Evolutionary conservation across 768 basidiomycete genomes (phyloP).

Genomic region (Amanita thiersii): DNA sequence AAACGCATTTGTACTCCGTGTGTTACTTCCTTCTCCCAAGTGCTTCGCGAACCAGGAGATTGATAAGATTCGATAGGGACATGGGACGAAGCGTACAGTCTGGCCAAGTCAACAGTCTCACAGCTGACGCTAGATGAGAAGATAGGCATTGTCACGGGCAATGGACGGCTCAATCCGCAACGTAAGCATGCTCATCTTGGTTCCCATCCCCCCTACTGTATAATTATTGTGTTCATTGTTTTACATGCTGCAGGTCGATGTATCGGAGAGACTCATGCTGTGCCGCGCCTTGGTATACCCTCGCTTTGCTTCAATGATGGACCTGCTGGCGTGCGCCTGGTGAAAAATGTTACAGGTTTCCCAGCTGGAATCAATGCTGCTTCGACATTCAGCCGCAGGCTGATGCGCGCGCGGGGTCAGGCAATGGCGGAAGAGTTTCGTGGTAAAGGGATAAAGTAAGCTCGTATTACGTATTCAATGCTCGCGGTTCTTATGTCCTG

Average conservation of each 20-base stretch:
- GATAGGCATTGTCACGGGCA: slow-evolving; percentile 26
- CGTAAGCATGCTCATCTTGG: slow-evolving; percentile 9
- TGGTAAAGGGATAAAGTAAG: slow-evolving; percentile 41
- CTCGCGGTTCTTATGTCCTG: neutral
- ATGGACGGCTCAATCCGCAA: slow-evolving; percentile 21
- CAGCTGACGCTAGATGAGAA: slow-evolving; percentile 27
- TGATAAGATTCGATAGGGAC: slow-evolving; percentile 19
- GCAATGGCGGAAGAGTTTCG: slow-evolving; percentile 53
- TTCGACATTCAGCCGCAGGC: slow-evolving; percentile 35
- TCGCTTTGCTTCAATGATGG: slow-evolving; percentile 30
- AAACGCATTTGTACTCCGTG: neutral
- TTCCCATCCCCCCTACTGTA: neutral
- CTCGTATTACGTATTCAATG: neutral
- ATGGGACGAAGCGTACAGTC: slow-evolving; percentile 23
- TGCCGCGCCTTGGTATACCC: slow-evolving; percentile 22
- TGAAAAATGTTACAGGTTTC: slow-evolving; percentile 27
- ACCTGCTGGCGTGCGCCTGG: slow-evolving; percentile 24
- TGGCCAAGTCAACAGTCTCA: slow-evolving; percentile 20
- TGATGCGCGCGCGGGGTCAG: slow-evolving; percentile 46
- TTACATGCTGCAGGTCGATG: slow-evolving; percentile 20
- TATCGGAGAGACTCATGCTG: slow-evolving; percentile 24
- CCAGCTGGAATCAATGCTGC: slow-evolving; percentile 43
- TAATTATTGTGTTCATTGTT: too few species aligned
- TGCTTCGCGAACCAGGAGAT: too few species aligned
- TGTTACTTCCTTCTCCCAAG: neutral